Evolutionary conservation across 2,329 filamentous ascomycete species (phyloP), one percentile per base, ranked within the genome.

Genomic region (Camptophora hylomeconis): DNA sequence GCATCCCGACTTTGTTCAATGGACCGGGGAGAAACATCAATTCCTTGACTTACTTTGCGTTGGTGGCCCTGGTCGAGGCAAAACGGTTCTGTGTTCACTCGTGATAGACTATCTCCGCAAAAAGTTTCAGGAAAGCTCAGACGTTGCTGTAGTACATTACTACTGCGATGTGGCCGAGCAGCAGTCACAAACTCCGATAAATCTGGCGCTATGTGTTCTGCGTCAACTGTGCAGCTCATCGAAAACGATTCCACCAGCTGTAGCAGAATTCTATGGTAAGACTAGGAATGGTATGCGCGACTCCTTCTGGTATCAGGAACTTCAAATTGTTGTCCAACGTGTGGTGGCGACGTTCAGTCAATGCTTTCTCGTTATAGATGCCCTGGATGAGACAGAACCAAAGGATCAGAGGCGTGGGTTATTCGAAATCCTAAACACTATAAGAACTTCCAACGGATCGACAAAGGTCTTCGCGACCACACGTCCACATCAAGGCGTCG

Each of bases 111-210:
- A 40, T 15, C 33, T 48, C 9, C 33, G 29, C 13, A 23, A 31
- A 13, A 30, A 12, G 13, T 33, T 36, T 23, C 28, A 31, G 17
- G 28, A 30, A 20, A 33, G 28, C 7, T 23, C 33, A 12, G 32
- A 38, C 11, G 28, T 35, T 17, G 31, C 35, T 13, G 35, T 51
- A n/a, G 39, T 40, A 7, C 45, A 40, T 30, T 44, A 45, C 20
- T 52, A 51, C 34, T 50, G 45, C 30, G 47, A 50, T 35, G 46
- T 48, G 31, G 44, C 40, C 12, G 47, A 52, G 19, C 41, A 41
- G 15, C 33, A 44, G 11, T 26, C 35, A 10, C 47, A 47, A 21
- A 36, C 30, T 15, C 30, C 39, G 2, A 27, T 33, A 7, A 33
- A 40, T 7, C 34, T 49, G 8, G 32, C 44, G 15, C 37, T 41